Evolutionary conservation across 495 filamentous ascomycete genomes (phyloP), one percentile per base, ranked within the genome.

Genomic region (Penicillium simplicissimum): DNA sequence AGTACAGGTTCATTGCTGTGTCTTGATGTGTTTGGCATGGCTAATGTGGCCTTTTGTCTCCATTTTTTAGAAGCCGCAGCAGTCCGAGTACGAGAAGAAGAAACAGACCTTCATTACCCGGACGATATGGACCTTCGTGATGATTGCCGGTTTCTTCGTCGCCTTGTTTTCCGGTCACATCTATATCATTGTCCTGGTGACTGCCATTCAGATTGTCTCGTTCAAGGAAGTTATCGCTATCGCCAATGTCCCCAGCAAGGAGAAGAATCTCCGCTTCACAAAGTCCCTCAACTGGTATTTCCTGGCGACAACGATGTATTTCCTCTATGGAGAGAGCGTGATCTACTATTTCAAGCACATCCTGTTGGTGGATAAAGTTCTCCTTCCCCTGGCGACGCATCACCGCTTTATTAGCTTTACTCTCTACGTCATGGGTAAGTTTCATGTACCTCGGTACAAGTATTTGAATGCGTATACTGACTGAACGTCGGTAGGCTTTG

Each of bases 311-410:
- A 95, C 93, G 57, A 98, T 98, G 95, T 99, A 98, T 79, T 99
- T 96, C 66, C 79, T 99, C 34, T 98, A 99, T 67, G 96, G 96
- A 60, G 96, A 99, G 78, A 97, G 92, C 64, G 94, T 99, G 63
- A 95, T 99, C 61, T 99, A 98, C 78, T 99, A 99, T 75, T 98
- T 99, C 78, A 98, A 98, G 81, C 96, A 98, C 67, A 91, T 99
- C 57, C 84, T 99, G 34, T 75, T 98, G 60, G 91, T 99, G n/a
- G 94, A 97, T 76, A 89, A 88, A 71, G 90, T 98, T 35, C 78
- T 99, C 51, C 81, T 96, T 52, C 94, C 94, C 3, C 88, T 99
- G 63, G 93, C 96, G 31, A 97, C 94, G 8, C 96, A 99, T 75
- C 96, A 99, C 74, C 88, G 96, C 36, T 99, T 99, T 79, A 97